Evolutionary conservation across 2,329 filamentous ascomycete genomes (phyloP), one percentile per base, ranked within the genome.

Genomic region (Penicillium brevicompactum): DNA sequence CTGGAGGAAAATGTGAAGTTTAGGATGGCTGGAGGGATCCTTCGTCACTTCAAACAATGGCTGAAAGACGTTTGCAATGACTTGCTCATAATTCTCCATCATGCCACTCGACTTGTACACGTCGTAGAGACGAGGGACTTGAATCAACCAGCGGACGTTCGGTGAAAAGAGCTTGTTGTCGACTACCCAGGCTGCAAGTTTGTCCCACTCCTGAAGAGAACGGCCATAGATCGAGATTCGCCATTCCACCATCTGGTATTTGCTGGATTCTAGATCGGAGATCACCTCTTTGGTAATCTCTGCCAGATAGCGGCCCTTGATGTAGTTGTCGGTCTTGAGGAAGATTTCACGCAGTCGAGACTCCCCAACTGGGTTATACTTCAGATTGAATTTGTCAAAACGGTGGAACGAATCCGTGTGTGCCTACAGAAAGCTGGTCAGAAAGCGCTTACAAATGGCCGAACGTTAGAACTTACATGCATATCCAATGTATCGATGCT

Each of bases 241-340:
- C 92, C 95, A 99, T 77, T 99, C 94, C 1, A 94, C 94, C 90
- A 99, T 97, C 73, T 99, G 94, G 70, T 99, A 99, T 74, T 99
- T 99, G 84, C 92, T 97, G 46, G 93, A 96, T 74, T 99, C 94
- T 31, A 99, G 80, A 81, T 99, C 94, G 3, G 92, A 87, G 51
- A 99, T 97, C 59, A 99, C 94, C 75, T 99, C 94, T 68, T 96
- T 96, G 2, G 93, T 97, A 59, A 99, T 97, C 73, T 99, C 94
- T 1, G 94, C 94, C 42, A 99, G 80, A 71, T 99, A 99, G 47
- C 93, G 89, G 34, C 94, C 94, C 63, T 96, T 87, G 70, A 99
- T 96, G 73, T 92, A 93, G 72, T 99, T 99, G 76, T 99, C 94
- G 9, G 94, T 99, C 79, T 99, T 99, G 51, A 99, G 80, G 73